Percentiles rank a stretch among this genome's conserved stretches.
phyloP scores from a whole-genome alignment of 768 basidiomycete genomes.

The Naematelia encephala region DNA sequence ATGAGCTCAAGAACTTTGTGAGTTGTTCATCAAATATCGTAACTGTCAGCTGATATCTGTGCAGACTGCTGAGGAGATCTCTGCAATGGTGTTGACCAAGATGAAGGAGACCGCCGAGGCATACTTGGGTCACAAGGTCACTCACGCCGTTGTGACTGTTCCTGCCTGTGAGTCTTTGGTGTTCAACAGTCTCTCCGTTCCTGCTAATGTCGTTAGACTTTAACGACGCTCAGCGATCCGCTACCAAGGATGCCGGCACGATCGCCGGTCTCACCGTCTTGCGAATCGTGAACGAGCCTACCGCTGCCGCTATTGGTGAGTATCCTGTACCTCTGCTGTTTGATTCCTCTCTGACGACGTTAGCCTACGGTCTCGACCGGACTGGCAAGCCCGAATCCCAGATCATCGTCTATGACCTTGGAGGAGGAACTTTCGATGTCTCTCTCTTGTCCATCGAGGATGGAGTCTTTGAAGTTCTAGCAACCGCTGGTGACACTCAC shows the following conservation, averaged over 20 bases:
- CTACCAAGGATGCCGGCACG: constrained; percentile 94
- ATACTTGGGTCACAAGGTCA: constrained; percentile 63
- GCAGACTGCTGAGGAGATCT: constrained; percentile 64
- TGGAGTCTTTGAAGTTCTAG: constrained; percentile 97
- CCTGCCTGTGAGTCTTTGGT: constrained; percentile 63
- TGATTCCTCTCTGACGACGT: constrained; percentile 3
- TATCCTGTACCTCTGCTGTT: neutral
- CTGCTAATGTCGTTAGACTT: constrained; percentile 58
- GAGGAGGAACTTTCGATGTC: constrained; percentile 97
- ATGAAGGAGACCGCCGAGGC: constrained; percentile 72
- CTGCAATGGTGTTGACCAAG: constrained; percentile 63
- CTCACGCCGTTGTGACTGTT: constrained; percentile 64
- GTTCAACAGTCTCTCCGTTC: neutral
- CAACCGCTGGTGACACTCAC: constrained; percentile 96
- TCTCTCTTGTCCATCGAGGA: constrained; percentile 94
- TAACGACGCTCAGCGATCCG: constrained; percentile 98
- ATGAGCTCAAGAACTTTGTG: constrained; percentile 57
- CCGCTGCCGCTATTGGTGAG: constrained; percentile 84
- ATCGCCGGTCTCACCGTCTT: constrained; percentile 93
- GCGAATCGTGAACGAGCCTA: constrained; percentile 98
- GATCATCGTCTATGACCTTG: constrained; percentile 96
- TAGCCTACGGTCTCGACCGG: constrained; percentile 91
- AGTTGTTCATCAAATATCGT: constrained; percentile 5
- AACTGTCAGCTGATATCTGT: constrained; percentile 4
- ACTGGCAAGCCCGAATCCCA: constrained; percentile 85